These are phyloP conservation scores for Penicillium coprophilum DNA, from an alignment of 495 filamentous ascomycete species.

Conservation along the genomic window DNA sequence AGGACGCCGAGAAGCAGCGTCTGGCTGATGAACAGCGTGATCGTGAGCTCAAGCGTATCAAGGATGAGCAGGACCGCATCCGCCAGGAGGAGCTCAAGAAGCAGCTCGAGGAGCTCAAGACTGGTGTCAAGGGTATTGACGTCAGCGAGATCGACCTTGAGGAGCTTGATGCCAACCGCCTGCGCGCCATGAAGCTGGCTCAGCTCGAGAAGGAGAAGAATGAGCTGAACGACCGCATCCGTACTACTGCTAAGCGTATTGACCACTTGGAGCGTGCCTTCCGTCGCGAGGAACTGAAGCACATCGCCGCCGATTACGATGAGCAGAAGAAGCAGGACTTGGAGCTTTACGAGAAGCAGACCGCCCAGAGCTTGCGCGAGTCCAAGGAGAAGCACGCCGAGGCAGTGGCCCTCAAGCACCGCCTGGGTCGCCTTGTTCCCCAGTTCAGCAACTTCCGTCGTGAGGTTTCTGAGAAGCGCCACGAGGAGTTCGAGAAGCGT, in stretches of 20 bases:
- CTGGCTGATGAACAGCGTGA: slow-evolving; percentile 87
- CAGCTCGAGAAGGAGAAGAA: slow-evolving; percentile 98
- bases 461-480: slow-evolving; percentile 77
- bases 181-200: slow-evolving; percentile 90
- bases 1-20: slow-evolving; percentile 83
- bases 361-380: slow-evolving; percentile 72
- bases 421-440: slow-evolving; percentile 76
- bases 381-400: slow-evolving; percentile 85
- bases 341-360: slow-evolving; percentile 74
- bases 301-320: slow-evolving; percentile 83
- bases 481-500: slow-evolving; percentile 93
- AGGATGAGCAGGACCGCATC: slow-evolving; percentile 87
- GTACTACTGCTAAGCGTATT: slow-evolving; percentile 90
- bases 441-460: slow-evolving; percentile 78
- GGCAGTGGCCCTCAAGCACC: slow-evolving; percentile 88
- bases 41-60: slow-evolving; percentile 83
- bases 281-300: slow-evolving; percentile 91
- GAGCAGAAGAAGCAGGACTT: slow-evolving; percentile 77
- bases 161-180: slow-evolving; percentile 81
- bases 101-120: slow-evolving; percentile 93
- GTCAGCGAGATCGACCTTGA: slow-evolving; percentile 73
- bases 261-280: slow-evolving; percentile 97
- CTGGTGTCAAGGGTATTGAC: slow-evolving; percentile 77
- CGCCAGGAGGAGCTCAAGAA: slow-evolving; percentile 92
- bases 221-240: slow-evolving; percentile 81